Evolutionary conservation across 2,329 filamentous ascomycete genomes (phyloP).

Genomic region (Penicillium sp.): DNA sequence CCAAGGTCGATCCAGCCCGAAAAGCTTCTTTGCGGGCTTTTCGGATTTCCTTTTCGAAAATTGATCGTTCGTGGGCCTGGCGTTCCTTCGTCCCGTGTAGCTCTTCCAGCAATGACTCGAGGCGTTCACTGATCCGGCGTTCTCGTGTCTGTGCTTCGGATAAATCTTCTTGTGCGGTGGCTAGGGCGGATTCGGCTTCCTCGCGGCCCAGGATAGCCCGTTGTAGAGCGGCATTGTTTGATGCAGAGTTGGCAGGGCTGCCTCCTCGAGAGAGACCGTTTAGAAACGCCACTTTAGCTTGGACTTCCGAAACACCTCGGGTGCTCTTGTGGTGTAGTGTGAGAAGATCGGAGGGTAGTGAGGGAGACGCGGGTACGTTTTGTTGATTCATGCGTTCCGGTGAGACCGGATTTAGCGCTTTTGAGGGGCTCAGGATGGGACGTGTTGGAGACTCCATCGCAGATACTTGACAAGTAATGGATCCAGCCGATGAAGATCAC

Average conservation of each 20-base stretch:
- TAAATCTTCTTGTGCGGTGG: slow-evolving; percentile 36
- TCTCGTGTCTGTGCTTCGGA: slow-evolving; percentile 45
- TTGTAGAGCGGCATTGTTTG: slow-evolving; percentile 45
- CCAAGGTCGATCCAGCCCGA: slow-evolving; percentile 53
- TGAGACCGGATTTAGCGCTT: slow-evolving; percentile 45
- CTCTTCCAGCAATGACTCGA: slow-evolving; percentile 52
- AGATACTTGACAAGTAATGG: slow-evolving; percentile 8
- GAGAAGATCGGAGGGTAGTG: slow-evolving; percentile 36
- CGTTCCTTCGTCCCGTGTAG: slow-evolving; percentile 52
- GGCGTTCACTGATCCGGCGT: slow-evolving; percentile 44
- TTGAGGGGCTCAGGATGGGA: slow-evolving; percentile 33
- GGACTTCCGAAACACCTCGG: slow-evolving; percentile 44
- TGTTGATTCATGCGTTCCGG: slow-evolving; percentile 51
- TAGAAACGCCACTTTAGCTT: slow-evolving; percentile 49
- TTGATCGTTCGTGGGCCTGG: slow-evolving; percentile 45
- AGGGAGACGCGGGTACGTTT: slow-evolving; percentile 41
- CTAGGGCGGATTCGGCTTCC: slow-evolving; percentile 44
- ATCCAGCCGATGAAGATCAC: slow-evolving; percentile 10
- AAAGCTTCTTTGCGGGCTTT: slow-evolving; percentile 58
- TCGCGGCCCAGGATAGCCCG: slow-evolving; percentile 47
- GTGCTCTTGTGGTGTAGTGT: slow-evolving; percentile 38
- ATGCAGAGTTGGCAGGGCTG: slow-evolving; percentile 35
- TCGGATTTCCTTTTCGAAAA: slow-evolving; percentile 58
- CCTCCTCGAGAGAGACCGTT: slow-evolving; percentile 43
- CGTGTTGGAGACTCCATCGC: slow-evolving; percentile 39